Evolutionary conservation across 2,329 filamentous ascomycete species (phyloP).

Genomic region (Calcarisporium arbuscula): DNA sequence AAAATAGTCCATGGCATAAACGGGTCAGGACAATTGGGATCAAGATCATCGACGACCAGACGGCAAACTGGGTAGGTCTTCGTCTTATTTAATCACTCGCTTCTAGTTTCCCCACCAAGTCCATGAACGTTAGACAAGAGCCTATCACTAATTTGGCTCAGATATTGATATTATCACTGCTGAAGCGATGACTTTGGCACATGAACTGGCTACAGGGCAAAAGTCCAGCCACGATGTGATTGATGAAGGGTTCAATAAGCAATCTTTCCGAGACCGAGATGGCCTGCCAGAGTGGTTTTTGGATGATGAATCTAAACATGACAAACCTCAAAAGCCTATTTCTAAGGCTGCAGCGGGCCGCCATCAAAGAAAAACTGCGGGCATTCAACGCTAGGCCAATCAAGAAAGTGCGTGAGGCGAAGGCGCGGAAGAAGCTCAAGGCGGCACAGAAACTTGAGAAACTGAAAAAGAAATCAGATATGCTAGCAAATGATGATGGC

Average conservation of each 20-base stretch:
- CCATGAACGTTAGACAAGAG: constrained; percentile 3
- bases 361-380: constrained; percentile 90
- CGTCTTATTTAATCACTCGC: background rate
- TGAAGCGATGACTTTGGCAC: constrained; percentile 96
- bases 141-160: constrained; percentile 21
- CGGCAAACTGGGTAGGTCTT: constrained; percentile 50
- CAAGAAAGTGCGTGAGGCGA: constrained; percentile 97
- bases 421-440: constrained; percentile 95
- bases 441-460: constrained; percentile 87
- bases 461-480: constrained; percentile 91
- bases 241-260: constrained; percentile 92
- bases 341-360: constrained; percentile 80
- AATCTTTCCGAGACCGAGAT: constrained; percentile 82
- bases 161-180: constrained; percentile 99
- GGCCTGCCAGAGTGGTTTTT: constrained; percentile 97
- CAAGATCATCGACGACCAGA: constrained; percentile 56
- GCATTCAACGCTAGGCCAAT: constrained; percentile 93
- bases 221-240: constrained; percentile 72
- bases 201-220: constrained; percentile 81
- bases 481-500: constrained; percentile 81
- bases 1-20: constrained; percentile 56
- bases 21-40: constrained; percentile 57
- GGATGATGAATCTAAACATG: constrained; percentile 82
- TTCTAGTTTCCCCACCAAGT: too few relatives aligned
- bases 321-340: constrained; percentile 80